phyloP scores from a whole-genome alignment of 2,329 filamentous ascomycete species.

The Xylaria hypoxylon region DNA sequence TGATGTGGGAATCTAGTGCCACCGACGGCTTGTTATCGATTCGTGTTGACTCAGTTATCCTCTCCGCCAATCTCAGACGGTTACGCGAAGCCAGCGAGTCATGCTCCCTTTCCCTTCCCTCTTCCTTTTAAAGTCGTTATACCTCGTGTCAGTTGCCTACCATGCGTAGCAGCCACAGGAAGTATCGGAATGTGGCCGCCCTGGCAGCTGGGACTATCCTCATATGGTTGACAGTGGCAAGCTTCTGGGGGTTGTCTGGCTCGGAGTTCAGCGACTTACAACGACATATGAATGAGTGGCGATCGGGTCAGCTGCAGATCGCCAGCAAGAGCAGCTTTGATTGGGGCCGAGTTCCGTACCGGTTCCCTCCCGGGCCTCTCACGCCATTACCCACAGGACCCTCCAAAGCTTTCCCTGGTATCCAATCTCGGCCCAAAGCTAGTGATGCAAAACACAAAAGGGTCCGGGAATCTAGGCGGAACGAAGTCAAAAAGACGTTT shows the following conservation, averaged over 20 bases:
- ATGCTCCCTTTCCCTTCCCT: neutral
- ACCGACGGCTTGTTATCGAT: neutral
- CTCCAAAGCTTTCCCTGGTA: constrained; percentile 12
- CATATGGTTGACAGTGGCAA: constrained; percentile 28
- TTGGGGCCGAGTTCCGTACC: constrained; percentile 34
- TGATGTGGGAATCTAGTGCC: neutral
- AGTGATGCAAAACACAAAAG: constrained; percentile 5
- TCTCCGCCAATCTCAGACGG: neutral
- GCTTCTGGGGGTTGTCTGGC: neutral
- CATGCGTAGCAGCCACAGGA: constrained; percentile 24
- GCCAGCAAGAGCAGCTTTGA: constrained; percentile 39
- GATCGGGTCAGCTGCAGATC: constrained; percentile 10
- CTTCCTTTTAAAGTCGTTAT: neutral
- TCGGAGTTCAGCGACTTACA: constrained; percentile 32
- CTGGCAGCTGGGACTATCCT: constrained; percentile 26
- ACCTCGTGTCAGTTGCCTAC: neutral
- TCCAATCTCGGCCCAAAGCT: constrained; percentile 27
- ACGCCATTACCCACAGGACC: constrained; percentile 26
- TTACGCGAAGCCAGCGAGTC: neutral
- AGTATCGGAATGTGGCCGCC: constrained; percentile 22
- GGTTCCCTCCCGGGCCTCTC: constrained; percentile 23
- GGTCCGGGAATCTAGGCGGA: constrained; percentile 47
- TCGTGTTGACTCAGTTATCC: constrained; percentile 3
- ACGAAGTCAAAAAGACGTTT: constrained; percentile 53
- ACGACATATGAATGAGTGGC: constrained; percentile 35